A percentile compares a stretch with the other conserved stretches of the same genome.
These are phyloP conservation scores for Aureobasidium sp. DNA, from an alignment of 2,329 filamentous ascomycete genomes.

Conservation along the genomic window DNA sequence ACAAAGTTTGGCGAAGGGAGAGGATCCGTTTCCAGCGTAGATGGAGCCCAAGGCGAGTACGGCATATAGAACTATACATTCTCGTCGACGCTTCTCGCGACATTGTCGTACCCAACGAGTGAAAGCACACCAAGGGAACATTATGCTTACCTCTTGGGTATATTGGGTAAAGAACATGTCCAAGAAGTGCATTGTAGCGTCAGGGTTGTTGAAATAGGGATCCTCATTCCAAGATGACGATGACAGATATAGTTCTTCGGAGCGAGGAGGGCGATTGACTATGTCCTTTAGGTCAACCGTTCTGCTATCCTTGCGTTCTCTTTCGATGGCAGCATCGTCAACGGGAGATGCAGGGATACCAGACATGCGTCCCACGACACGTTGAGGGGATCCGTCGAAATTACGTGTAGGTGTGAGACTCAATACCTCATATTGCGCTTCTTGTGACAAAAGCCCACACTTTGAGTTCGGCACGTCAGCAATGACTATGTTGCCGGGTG, in stretches of 20 bases:
- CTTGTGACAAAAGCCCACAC: slow-evolving; percentile 19
- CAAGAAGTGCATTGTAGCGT: slow-evolving; percentile 57
- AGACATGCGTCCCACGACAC: slow-evolving; percentile 15
- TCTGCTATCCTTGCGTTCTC: slow-evolving; percentile 22
- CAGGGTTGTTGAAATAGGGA: slow-evolving; percentile 58
- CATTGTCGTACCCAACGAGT: slow-evolving; percentile 61
- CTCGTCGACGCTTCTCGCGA: slow-evolving; percentile 37
- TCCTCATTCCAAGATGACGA: slow-evolving; percentile 58
- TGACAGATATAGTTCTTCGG: slow-evolving; percentile 34
- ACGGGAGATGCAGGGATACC: slow-evolving; percentile 6
- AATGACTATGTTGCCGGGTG: slow-evolving; percentile 4
- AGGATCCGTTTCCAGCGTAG: slow-evolving; percentile 49
- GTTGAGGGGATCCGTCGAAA: slow-evolving; percentile 2
- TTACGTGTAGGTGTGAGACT: slow-evolving; percentile 20
- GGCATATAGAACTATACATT: slow-evolving; percentile 67
- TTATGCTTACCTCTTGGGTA: slow-evolving; percentile 59
- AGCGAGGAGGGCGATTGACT: slow-evolving; percentile 29
- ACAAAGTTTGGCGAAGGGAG: slow-evolving; percentile 49
- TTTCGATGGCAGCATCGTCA: neutral
- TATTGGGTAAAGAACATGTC: slow-evolving; percentile 65
- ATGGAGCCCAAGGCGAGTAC: slow-evolving; percentile 64
- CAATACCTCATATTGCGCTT: slow-evolving; percentile 21
- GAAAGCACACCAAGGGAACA: slow-evolving; percentile 63
- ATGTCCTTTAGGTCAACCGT: slow-evolving; percentile 13
- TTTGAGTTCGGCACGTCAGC: slow-evolving; percentile 13